These are phyloP conservation scores for Nyctanthes arbortristis DNA, from an alignment of 257 asterid genomes.

Conservation along the genomic window DNA sequence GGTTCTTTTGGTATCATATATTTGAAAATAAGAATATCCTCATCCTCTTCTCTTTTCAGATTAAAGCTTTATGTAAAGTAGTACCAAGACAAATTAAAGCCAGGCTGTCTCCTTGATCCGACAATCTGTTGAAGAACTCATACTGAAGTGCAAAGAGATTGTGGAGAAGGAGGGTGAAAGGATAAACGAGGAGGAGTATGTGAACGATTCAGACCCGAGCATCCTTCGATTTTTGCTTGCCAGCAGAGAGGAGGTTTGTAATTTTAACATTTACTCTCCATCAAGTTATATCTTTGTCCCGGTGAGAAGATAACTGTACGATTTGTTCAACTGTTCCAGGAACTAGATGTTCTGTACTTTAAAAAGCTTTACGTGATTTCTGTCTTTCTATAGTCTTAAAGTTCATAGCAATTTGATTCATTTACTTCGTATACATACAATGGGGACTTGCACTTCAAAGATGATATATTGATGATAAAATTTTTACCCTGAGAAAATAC, in stretches of 20 bases:
- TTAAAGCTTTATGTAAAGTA: constrained; percentile 68
- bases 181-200: constrained; percentile 86
- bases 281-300: neutral
- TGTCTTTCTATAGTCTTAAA: no score
- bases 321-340: neutral
- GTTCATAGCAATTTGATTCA: no score
- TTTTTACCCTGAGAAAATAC: no score
- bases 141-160: constrained; percentile 75
- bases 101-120: constrained; percentile 75
- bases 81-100: constrained; percentile 93
- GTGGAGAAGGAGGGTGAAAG: constrained; percentile 94
- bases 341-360: no score
- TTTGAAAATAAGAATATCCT: constrained; percentile 10
- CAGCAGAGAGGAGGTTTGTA: constrained; percentile 89
- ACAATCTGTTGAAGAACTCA: constrained; percentile 83
- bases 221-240: constrained; percentile 97
- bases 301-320: neutral
- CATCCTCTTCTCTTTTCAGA: constrained; percentile 43
- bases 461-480: no score
- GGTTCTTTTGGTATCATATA: constrained; percentile 9
- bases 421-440: no score
- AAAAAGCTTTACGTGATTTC: no score
- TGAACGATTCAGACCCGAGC: constrained; percentile 87
- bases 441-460: no score
- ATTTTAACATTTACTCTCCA: neutral